Evolutionary conservation across 1,139 yeast genomes (phyloP).

Genomic region (Scheffersomyces cryptocercus): DNA sequence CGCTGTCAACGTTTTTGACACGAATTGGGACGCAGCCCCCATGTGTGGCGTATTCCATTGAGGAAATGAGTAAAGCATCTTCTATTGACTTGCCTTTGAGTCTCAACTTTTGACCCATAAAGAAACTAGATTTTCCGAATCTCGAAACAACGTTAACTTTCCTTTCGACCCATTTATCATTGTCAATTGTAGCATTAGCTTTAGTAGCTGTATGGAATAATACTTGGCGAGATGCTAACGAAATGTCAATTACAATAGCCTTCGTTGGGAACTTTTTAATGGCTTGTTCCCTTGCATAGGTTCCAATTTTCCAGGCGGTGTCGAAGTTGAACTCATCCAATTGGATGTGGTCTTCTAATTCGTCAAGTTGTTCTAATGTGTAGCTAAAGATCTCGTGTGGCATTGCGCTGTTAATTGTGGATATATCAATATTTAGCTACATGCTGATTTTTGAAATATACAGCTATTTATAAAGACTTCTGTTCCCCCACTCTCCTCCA

Average conservation of each 20-base stretch:
- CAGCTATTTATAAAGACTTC: no score
- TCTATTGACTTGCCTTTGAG: slow-evolving; percentile 29
- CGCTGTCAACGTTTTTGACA: slow-evolving; percentile 41
- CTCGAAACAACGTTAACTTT: slow-evolving; percentile 54
- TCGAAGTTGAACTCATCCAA: slow-evolving; percentile 28
- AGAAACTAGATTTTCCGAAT: slow-evolving; percentile 55
- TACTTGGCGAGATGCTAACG: slow-evolving; percentile 50
- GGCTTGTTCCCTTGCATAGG: slow-evolving; percentile 29
- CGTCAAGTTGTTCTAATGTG: slow-evolving; percentile 6
- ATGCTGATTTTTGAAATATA: no score
- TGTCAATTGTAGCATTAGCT: slow-evolving; percentile 48
- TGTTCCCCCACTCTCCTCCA: no score
- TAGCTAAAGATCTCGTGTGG: neutral
- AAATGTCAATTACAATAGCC: slow-evolving; percentile 53
- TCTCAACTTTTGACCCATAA: slow-evolving; percentile 50
- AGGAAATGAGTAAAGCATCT: slow-evolving; percentile 42
- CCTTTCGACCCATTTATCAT: slow-evolving; percentile 60
- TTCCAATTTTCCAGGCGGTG: slow-evolving; percentile 41
- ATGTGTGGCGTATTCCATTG: slow-evolving; percentile 55
- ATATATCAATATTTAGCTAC: no score
- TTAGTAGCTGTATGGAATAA: slow-evolving; percentile 52
- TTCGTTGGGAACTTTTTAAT: slow-evolving; percentile 19
- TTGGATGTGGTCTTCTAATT: slow-evolving; percentile 11
- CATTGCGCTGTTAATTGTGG: neutral
- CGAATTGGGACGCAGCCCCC: slow-evolving; percentile 66